Conservation (phyloP, 1,284 basidiomycete species). For the Salmacisia buchloeana region DNA sequence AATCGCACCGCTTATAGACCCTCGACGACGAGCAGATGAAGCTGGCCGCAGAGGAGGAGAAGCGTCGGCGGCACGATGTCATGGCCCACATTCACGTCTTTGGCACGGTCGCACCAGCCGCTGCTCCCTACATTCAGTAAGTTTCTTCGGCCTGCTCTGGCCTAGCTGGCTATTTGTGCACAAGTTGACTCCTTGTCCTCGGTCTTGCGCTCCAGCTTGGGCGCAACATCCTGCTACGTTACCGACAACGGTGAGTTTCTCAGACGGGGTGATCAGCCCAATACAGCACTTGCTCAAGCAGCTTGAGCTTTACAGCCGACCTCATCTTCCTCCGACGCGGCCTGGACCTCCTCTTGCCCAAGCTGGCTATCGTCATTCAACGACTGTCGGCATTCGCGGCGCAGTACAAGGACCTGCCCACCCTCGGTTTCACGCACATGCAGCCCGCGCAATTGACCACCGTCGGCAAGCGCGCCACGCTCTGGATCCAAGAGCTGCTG, state of each 20-base stretch:
- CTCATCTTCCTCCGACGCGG: constrained; percentile 90
- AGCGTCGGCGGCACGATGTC: constrained; percentile 95
- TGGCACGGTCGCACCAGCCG: constrained; percentile 84
- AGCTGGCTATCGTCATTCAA: constrained; percentile 81
- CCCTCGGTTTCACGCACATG: constrained; percentile 95
- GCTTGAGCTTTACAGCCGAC: constrained; percentile 63
- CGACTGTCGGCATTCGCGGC: constrained; percentile 74
- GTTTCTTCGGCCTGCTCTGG: constrained; percentile 43
- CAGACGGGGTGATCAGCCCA: not conserved
- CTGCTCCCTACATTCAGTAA: constrained; percentile 93
- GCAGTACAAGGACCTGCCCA: constrained; percentile 53
- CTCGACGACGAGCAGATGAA: constrained; percentile 86
- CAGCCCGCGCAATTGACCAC: constrained; percentile 98
- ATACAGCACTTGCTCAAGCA: constrained; percentile 3
- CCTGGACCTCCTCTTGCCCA: constrained; percentile 75
- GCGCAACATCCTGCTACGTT: constrained; percentile 97
- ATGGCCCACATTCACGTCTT: constrained; percentile 99
- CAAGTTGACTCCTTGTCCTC: not conserved
- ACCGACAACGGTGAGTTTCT: constrained; percentile 61
- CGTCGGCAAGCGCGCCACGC: constrained; percentile 95
- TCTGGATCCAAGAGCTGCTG: constrained; percentile 89
- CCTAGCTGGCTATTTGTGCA: constrained; percentile 4
- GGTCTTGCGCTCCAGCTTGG: constrained; percentile 59
- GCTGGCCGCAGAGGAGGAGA: constrained; percentile 87
- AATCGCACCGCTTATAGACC: constrained; percentile 55